A percentile compares a stretch with the other conserved stretches of the same genome.
Evolutionary conservation across 2,329 filamentous ascomycete species (phyloP).

Genomic region (Colletotrichum sansevieriae): DNA sequence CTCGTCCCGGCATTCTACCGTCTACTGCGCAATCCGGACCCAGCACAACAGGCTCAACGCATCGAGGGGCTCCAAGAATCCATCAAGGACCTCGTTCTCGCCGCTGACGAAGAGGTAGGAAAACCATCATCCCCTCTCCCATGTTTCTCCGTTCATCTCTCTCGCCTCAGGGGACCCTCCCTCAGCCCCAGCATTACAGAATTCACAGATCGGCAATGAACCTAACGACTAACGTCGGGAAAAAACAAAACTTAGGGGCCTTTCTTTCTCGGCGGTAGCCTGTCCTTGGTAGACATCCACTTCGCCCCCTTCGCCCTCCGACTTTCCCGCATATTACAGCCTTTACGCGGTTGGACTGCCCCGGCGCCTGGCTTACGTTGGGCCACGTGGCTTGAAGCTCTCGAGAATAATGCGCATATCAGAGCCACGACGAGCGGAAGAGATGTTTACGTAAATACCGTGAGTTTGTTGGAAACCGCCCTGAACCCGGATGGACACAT

Average conservation of each 20-base stretch:
- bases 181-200: no score
- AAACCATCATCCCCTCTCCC: slow-evolving; percentile 29
- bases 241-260: slow-evolving; percentile 63
- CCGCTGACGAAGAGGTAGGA: slow-evolving; percentile 58
- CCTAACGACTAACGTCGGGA: not conserved
- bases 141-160: not conserved
- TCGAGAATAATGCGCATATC: slow-evolving; percentile 74
- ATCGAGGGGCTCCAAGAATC: slow-evolving; percentile 74
- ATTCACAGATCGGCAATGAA: no score
- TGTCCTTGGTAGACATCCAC: slow-evolving; percentile 79
- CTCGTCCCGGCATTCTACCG: slow-evolving; percentile 84
- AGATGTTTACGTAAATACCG: slow-evolving; percentile 66
- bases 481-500: slow-evolving; percentile 27
- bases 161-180: no score
- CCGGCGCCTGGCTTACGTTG: slow-evolving; percentile 72
- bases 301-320: slow-evolving; percentile 82
- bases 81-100: slow-evolving; percentile 67
- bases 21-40: slow-evolving; percentile 75
- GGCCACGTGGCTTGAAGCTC: slow-evolving; percentile 77
- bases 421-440: slow-evolving; percentile 76
- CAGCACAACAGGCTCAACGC: slow-evolving; percentile 68
- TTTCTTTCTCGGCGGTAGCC: slow-evolving; percentile 71
- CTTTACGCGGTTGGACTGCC: slow-evolving; percentile 75
- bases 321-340: slow-evolving; percentile 73
- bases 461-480: slow-evolving; percentile 60